phyloP scores from a whole-genome alignment of 257 asterid species.

The Perilla frutescens region DNA sequence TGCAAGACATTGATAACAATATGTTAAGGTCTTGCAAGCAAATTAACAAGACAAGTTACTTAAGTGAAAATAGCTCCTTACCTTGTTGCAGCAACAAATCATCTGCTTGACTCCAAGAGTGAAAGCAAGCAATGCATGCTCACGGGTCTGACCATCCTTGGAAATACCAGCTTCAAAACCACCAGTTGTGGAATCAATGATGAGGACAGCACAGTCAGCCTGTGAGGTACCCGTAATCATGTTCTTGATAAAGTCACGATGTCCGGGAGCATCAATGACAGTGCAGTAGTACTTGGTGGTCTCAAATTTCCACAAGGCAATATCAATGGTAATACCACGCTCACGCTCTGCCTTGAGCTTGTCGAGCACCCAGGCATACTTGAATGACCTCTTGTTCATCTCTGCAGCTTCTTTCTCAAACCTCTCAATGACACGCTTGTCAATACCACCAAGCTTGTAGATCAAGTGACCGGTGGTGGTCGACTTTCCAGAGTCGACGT shows the following conservation, averaged over 20 bases:
- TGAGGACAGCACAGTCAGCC: constrained; percentile 62
- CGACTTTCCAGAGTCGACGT: constrained; percentile 53
- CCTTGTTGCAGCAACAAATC: constrained; percentile 89
- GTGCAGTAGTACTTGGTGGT: constrained; percentile 90
- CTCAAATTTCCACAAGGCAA: constrained; percentile 89
- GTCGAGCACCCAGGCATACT: constrained; percentile 91
- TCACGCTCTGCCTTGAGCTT: constrained; percentile 91
- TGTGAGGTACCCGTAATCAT: constrained; percentile 36
- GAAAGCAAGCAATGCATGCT: constrained; percentile 84
- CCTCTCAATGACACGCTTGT: constrained; percentile 83
- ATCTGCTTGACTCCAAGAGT: constrained; percentile 87
- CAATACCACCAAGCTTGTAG: constrained; percentile 90
- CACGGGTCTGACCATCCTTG: constrained; percentile 92
- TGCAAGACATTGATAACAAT: background rate
- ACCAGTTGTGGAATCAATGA: constrained; percentile 87
- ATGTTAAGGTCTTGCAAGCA: background rate
- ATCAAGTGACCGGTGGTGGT: constrained; percentile 53
- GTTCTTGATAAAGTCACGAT: constrained; percentile 34
- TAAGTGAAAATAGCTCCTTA: background rate
- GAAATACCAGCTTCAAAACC: constrained; percentile 93
- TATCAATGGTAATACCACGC: constrained; percentile 84
- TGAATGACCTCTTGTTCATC: constrained; percentile 49
- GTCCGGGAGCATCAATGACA: constrained; percentile 57
- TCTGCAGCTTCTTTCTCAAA: constrained; percentile 90
- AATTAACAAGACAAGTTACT: too few relatives aligned